Conservation (phyloP, 73 alveolate species). For the Paramecium tetraurelia region DNA sequence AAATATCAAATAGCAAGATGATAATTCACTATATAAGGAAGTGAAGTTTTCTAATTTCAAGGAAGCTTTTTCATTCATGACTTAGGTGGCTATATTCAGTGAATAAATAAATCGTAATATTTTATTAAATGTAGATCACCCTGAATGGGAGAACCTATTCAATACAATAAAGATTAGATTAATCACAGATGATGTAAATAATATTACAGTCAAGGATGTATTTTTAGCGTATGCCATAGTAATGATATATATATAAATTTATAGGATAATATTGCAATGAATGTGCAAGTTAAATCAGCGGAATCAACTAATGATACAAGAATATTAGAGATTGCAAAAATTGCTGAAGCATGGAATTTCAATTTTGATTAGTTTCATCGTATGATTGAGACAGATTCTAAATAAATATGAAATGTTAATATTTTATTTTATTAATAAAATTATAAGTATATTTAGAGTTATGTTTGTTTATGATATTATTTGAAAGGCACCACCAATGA, state of each 20-base stretch:
- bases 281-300: constrained; percentile 39
- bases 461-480: neutral
- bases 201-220: neutral
- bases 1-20: neutral
- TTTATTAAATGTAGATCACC: constrained; percentile 17
- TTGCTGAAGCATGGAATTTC: constrained; percentile 15
- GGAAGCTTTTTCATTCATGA: constrained; percentile 45
- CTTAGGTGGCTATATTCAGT: constrained; percentile 24
- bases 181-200: constrained; percentile 11
- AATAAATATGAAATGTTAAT: neutral
- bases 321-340: neutral
- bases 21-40: neutral
- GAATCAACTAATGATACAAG: constrained; percentile 19
- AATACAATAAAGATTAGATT: neutral
- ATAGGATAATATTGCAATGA: constrained; percentile 12
- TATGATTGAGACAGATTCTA: neutral
- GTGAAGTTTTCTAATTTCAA: constrained; percentile 1
- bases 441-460: neutral
- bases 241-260: neutral
- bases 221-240: constrained; percentile 18
- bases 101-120: constrained; percentile 34
- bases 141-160: constrained; percentile 43
- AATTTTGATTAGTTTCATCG: constrained; percentile 28
- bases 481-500: neutral
- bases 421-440: neutral